Evolutionary conservation across 371 early-diverging fungal species (phyloP).

Genomic region (Mucor plumbeus): DNA sequence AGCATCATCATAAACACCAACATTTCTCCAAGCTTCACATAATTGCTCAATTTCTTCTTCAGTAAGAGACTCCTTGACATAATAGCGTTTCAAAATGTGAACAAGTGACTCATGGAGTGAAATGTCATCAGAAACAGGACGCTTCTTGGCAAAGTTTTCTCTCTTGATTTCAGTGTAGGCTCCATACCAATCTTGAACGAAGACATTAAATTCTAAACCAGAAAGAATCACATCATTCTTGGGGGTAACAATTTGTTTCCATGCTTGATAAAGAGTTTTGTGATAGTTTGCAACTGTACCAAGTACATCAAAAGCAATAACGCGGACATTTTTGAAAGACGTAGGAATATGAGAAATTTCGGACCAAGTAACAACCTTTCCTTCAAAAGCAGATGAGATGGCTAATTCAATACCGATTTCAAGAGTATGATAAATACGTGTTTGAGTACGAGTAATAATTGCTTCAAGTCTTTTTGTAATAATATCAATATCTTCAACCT

Average conservation of each 20-base stretch:
- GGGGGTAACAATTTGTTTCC: constrained; percentile 32
- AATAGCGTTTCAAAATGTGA: constrained; percentile 32
- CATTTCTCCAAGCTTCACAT: constrained; percentile 30
- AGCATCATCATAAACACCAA: constrained; percentile 39
- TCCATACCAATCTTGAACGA: constrained; percentile 40
- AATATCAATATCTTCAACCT: constrained; percentile 33
- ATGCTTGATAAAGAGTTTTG: constrained; percentile 27
- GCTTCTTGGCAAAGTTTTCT: constrained; percentile 19
- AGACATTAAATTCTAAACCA: constrained; percentile 28
- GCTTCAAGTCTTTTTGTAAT: constrained; percentile 25
- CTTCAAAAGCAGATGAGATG: constrained; percentile 44
- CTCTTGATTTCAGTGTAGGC: constrained; percentile 30
- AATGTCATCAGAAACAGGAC: constrained; percentile 29
- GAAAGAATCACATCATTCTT: constrained; percentile 29
- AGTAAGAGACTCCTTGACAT: constrained; percentile 27
- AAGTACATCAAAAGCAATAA: constrained; percentile 45
- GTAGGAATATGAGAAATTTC: constrained; percentile 41
- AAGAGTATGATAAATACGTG: constrained; percentile 38
- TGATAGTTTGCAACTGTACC: constrained; percentile 43
- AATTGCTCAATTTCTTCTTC: constrained; percentile 35
- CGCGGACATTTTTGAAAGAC: constrained; percentile 38
- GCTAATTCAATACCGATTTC: constrained; percentile 36
- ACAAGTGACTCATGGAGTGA: constrained; percentile 33
- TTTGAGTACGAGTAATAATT: constrained; percentile 34
- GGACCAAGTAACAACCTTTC: constrained; percentile 48